Evolutionary conservation across 1,139 yeast genomes (phyloP).

Genomic region (Diutina mesorugosa): DNA sequence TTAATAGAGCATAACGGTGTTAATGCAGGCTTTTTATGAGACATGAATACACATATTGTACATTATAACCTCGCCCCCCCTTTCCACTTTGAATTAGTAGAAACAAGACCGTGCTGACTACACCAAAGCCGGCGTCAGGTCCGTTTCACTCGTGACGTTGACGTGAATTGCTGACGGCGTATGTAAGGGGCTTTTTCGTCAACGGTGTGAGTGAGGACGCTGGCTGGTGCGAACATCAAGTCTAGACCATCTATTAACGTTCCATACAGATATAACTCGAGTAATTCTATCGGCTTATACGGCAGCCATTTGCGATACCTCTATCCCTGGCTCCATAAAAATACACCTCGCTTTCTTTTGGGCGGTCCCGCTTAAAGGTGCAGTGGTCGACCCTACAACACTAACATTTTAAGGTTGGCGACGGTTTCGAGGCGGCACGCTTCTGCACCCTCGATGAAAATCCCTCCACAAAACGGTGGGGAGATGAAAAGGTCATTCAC

Average conservation of each 20-base stretch:
- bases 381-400: not conserved
- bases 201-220: not conserved
- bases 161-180: not conserved
- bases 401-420: not conserved
- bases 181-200: not conserved
- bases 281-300: not conserved
- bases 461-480: not conserved
- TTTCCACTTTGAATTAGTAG: no score
- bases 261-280: not conserved
- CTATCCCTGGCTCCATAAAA: not conserved
- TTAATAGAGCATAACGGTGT: not conserved
- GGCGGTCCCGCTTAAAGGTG: not conserved
- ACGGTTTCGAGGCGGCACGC: not conserved
- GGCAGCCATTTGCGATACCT: not conserved
- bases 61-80: no score
- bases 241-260: not conserved
- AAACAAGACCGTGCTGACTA: no score
- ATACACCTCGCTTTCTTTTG: no score
- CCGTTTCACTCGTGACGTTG: not conserved
- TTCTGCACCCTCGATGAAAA: not conserved
- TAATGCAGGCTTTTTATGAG: not conserved
- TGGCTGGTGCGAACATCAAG: not conserved
- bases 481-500: conserved; percentile 6
- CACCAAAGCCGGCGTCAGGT: no score
- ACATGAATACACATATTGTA: no score